A percentile compares a stretch with the other conserved stretches of the same genome.
Conservation (phyloP, 108 stramenopile species). For the Stephanodiscus minutulus region DNA sequence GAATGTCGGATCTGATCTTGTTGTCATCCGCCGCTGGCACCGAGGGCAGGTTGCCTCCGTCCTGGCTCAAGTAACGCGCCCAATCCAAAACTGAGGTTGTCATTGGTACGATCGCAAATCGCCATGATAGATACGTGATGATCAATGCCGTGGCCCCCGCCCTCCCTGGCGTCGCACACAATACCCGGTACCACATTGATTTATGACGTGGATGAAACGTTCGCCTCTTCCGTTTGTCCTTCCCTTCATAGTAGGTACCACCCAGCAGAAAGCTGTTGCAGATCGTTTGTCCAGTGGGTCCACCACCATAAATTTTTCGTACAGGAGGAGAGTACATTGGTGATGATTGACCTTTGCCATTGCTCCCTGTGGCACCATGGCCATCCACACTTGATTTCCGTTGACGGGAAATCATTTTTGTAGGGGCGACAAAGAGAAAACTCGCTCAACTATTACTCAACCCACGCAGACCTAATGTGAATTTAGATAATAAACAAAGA, state of each 20-base stretch:
- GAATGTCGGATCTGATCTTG: constrained; percentile 24
- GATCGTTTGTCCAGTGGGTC: constrained; percentile 16
- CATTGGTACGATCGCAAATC: constrained; percentile 25
- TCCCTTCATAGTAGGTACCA: constrained; percentile 67
- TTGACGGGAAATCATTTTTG: constrained; percentile 40
- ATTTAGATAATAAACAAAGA: background rate
- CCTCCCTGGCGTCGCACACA: constrained; percentile 55
- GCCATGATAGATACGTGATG: constrained; percentile 34
- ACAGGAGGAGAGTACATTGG: constrained; percentile 20
- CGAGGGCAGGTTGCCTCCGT: constrained; percentile 11
- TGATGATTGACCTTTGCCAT: constrained; percentile 11
- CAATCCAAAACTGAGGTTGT: constrained; percentile 19
- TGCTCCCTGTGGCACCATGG: constrained; percentile 3
- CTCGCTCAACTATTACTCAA: background rate
- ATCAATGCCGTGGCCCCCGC: constrained; percentile 16
- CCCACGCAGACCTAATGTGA: background rate
- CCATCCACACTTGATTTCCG: constrained; percentile 19
- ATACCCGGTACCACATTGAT: constrained; percentile 67
- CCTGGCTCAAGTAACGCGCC: constrained; percentile 17
- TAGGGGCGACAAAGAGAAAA: background rate
- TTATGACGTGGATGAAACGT: constrained; percentile 42
- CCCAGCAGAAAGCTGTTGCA: constrained; percentile 71
- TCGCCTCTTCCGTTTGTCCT: constrained; percentile 56
- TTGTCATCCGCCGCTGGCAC: constrained; percentile 28
- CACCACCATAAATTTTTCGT: constrained; percentile 22